Base-by-base conservation (phyloP, 2,329 filamentous ascomycete genomes). In the Seiridium cupressi region DNA sequence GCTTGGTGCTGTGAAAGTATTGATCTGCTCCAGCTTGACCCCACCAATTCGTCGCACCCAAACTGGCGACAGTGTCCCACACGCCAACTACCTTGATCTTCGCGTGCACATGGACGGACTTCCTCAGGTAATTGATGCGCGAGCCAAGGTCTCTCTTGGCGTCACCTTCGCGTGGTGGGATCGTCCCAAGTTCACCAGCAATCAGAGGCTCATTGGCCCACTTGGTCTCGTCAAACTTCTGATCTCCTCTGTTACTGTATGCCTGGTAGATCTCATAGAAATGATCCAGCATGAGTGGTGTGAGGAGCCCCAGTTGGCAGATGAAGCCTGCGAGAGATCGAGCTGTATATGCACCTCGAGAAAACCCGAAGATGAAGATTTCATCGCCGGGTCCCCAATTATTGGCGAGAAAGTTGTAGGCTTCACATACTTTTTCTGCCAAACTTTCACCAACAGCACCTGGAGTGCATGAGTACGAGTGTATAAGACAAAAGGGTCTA, bases 301-400 rank as follows among this genome's bases (percentile, higher is more conserved):
- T 84, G 7, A 85, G 73, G 11, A 86, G 71, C 3, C 83, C 83
- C 2, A 86, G 65, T 38, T 76, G 73, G 0, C 74, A 76, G 48
- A 85, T 76, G 76, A 85, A 81, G 44, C 82, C 81, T 2, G 81
- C 81, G 4, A 85, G 77, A 3, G 81, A 84, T n/a, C 83, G 77
- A 2, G 79, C 83, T 0, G 83, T 87, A 64, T 85, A 87, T 4
- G 84, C 84, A 3, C 84, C 84, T 11, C 84, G 78, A 1, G 83
- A 86, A 74, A 84, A 87, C 3, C 84, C 84, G 35, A 85, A 70
- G 35, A 86, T 76, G 51, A 84, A 72, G 53, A 86, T 84, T 63
- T 85, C 80, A 62, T 87, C 84, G 3, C 83, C 83, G 57, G 81
- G 78, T 58, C 78, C 77, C 65, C 87, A 88, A 71, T 88, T 89